Conservation (phyloP, 345 rosid genomes). For the Sonneratia caseolaris region DNA sequence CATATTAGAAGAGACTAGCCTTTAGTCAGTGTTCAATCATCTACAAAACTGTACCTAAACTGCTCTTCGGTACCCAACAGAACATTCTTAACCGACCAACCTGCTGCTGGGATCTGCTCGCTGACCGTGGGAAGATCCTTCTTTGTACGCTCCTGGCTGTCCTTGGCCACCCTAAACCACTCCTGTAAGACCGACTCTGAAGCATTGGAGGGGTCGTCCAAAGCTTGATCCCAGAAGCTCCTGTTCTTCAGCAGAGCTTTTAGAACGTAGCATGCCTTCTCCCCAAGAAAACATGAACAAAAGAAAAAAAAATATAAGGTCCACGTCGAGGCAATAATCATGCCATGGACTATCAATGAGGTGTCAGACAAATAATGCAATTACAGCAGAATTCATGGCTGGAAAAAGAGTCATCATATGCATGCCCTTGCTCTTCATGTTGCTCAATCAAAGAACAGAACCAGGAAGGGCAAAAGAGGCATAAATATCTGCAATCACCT, state of each 20-base stretch:
- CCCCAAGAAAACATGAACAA: not conserved
- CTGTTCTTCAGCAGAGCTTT: constrained; percentile 24
- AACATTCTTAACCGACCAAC: constrained; percentile 68
- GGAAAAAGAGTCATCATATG: not conserved
- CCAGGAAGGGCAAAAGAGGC: not conserved
- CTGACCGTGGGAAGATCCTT: constrained; percentile 22
- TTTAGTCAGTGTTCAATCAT: constrained; percentile 26
- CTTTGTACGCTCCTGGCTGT: constrained; percentile 28
- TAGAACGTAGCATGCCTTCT: constrained; percentile 47
- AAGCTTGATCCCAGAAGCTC: constrained; percentile 20
- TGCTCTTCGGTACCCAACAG: constrained; percentile 53
- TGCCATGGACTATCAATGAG: not conserved
- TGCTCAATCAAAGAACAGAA: too few relatives aligned
- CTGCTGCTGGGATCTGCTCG: constrained; percentile 40
- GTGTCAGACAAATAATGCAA: not conserved
- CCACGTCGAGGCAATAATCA: too few relatives aligned
- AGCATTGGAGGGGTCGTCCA: not conserved
- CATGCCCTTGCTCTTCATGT: not conserved
- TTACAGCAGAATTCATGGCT: not conserved
- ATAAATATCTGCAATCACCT: constrained; percentile 24
- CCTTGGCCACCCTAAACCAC: constrained; percentile 35
- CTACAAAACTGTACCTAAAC: constrained; percentile 44
- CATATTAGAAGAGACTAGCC: not conserved
- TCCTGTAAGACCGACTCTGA: constrained; percentile 17
- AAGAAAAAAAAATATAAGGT: not conserved